Evolutionary conservation across 192 early-diverging fungal species (phyloP).

Genomic region (Linnemannia zychae): DNA sequence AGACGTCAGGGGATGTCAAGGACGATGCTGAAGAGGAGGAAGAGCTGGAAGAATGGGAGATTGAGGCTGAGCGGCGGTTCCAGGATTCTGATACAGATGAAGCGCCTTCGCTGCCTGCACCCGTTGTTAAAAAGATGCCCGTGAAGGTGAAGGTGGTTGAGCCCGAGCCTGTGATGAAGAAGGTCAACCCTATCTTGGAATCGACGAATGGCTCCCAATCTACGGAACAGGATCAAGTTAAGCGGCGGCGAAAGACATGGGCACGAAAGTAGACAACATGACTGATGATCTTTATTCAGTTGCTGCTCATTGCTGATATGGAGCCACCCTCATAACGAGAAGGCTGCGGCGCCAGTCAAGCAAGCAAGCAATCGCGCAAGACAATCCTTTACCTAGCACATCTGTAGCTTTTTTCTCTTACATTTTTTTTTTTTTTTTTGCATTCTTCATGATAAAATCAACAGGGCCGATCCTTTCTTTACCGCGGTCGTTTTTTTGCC

Average conservation of each 20-base stretch:
- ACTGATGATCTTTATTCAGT: neutral
- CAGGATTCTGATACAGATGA: slow-evolving; percentile 49
- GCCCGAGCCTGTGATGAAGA: slow-evolving; percentile 17
- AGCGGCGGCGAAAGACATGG: slow-evolving; percentile 53
- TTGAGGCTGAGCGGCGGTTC: slow-evolving; percentile 53
- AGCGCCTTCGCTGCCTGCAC: slow-evolving; percentile 29
- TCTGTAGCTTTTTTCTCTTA: neutral
- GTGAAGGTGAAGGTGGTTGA: slow-evolving; percentile 2
- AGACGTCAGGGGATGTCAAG: neutral
- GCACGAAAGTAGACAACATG: slow-evolving; percentile 21
- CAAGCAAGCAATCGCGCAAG: neutral
- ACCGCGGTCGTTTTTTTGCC: neutral
- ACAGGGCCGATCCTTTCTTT: neutral
- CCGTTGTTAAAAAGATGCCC: slow-evolving; percentile 13
- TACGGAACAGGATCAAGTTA: slow-evolving; percentile 38
- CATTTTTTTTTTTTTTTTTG: neutral
- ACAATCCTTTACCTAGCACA: neutral
- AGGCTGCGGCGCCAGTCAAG: neutral
- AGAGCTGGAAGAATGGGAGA: slow-evolving; percentile 58
- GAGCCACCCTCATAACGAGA: neutral
- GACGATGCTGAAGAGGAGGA: slow-evolving; percentile 34
- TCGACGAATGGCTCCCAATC: neutral
- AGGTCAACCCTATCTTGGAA: slow-evolving; percentile 17
- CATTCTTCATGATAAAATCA: neutral
- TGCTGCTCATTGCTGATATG: too few relatives aligned